These are phyloP conservation scores for Mycena belliarum DNA, from an alignment of 768 basidiomycete species.

Conservation along the genomic window DNA sequence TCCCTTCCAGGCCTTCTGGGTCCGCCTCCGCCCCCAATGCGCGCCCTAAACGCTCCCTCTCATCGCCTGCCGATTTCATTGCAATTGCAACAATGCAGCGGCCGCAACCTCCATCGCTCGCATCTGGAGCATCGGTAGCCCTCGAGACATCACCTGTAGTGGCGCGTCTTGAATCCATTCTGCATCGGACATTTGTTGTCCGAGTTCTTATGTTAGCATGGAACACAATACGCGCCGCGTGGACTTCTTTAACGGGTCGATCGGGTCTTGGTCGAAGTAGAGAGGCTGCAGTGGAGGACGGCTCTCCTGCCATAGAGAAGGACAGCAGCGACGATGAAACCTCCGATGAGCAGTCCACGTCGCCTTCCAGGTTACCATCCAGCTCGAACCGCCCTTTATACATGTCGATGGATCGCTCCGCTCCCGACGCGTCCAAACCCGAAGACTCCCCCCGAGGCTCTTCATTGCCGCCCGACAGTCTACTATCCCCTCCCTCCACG, in stretches of 20 bases:
- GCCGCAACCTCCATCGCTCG: conserved; percentile 23
- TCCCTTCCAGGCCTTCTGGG: conserved; percentile 34
- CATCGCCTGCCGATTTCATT: conserved; percentile 57
- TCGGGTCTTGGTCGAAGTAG: conserved; percentile 13
- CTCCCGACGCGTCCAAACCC: conserved; percentile 4
- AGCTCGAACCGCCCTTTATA: conserved; percentile 27
- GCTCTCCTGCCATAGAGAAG: conserved; percentile 18
- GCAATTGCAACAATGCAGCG: conserved; percentile 36
- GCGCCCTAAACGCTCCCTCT: conserved; percentile 59
- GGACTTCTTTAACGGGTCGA: conserved; percentile 44
- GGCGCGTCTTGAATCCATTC: conserved; percentile 41
- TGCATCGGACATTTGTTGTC: conserved; percentile 68
- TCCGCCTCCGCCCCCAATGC: conserved; percentile 21
- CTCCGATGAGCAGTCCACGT: conserved; percentile 17
- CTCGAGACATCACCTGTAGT: conserved; percentile 36
- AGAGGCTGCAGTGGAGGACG: conserved; percentile 16
- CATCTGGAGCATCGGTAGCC: conserved; percentile 27
- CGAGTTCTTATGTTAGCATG: conserved; percentile 70
- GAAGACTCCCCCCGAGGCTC: conserved; percentile 3
- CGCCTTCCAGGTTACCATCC: conserved; percentile 13
- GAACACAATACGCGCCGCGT: conserved; percentile 65
- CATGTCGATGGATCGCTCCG: conserved; percentile 23
- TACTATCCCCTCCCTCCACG: conserved; percentile 9
- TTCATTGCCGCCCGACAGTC: background rate
- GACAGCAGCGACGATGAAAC: conserved; percentile 23